phyloP scores from a whole-genome alignment of 257 asterid genomes.

The Solanum chaucha region DNA sequence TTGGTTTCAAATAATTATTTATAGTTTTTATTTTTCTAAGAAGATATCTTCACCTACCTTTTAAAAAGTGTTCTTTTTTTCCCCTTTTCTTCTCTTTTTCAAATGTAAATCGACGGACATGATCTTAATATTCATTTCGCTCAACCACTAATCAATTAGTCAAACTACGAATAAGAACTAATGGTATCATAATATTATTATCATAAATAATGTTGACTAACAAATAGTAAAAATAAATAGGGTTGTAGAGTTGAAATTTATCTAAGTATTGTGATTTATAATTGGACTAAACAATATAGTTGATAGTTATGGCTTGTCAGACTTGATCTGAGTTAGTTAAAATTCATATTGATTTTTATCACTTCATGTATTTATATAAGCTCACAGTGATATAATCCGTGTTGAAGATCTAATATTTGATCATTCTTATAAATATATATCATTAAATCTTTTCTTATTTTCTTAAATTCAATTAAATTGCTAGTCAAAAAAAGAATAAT shows the following conservation, averaged over 20 bases:
- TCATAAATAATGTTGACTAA: not conserved
- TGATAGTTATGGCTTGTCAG: not conserved
- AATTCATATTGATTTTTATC: not conserved
- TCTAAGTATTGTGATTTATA: not conserved
- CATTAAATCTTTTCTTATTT: not conserved
- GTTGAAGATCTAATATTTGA: not conserved
- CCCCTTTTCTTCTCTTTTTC: not conserved
- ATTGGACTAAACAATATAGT: not conserved
- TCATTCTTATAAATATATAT: not conserved
- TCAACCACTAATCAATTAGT: not conserved
- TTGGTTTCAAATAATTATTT: not conserved
- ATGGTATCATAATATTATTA: not conserved
- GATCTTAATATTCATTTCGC: not conserved
- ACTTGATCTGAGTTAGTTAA: not conserved
- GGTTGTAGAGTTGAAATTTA: not conserved
- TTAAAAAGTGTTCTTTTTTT: not conserved
- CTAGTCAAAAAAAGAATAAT: not conserved
- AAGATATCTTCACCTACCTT: not conserved
- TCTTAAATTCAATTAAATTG: not conserved
- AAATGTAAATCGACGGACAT: not conserved
- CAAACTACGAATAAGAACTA: not conserved
- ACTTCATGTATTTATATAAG: not conserved
- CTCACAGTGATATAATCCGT: not conserved
- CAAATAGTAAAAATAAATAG: too few species aligned
- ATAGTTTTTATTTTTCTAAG: not conserved